phyloP scores from a whole-genome alignment of 768 basidiomycete species.

The Boletus subparvulus region DNA sequence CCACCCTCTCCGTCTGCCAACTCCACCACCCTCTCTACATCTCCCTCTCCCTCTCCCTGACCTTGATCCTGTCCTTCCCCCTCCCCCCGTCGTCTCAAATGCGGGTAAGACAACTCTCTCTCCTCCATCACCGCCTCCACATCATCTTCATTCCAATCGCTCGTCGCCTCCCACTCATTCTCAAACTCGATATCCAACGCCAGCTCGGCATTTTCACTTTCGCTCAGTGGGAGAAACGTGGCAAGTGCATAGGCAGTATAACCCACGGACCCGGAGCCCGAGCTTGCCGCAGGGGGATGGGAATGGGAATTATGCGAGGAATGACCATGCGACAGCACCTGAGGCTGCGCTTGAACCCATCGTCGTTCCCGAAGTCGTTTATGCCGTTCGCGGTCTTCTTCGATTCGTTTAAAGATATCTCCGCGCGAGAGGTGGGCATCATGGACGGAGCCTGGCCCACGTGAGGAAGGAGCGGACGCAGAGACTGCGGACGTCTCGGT shows the following conservation, averaged over 20 bases:
- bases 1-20: slow-evolving; percentile 39
- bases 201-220: slow-evolving; percentile 50
- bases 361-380: too few relatives aligned
- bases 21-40: too few relatives aligned
- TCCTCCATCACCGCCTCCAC: slow-evolving; percentile 77
- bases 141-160: slow-evolving; percentile 90
- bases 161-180: slow-evolving; percentile 86
- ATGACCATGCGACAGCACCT: not conserved
- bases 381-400: too few relatives aligned
- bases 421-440: too few relatives aligned
- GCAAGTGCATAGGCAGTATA: slow-evolving; percentile 18
- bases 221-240: slow-evolving; percentile 30
- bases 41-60: not conserved
- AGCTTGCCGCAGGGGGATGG: not conserved
- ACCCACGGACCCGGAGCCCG: not conserved
- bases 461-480: slow-evolving; percentile 14
- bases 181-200: slow-evolving; percentile 82
- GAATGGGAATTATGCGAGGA: not conserved
- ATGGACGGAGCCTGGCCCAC: too few relatives aligned
- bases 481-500: slow-evolving; percentile 17
- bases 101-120: slow-evolving; percentile 65
- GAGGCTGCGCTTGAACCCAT: too few relatives aligned
- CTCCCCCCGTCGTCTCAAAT: slow-evolving; percentile 11
- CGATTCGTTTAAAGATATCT: too few relatives aligned
- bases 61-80: not conserved